A percentile compares a stretch with the other conserved stretches of the same genome.
Evolutionary conservation across 257 asterid genomes (phyloP).

Genomic region (Nyctanthes arbortristis): DNA sequence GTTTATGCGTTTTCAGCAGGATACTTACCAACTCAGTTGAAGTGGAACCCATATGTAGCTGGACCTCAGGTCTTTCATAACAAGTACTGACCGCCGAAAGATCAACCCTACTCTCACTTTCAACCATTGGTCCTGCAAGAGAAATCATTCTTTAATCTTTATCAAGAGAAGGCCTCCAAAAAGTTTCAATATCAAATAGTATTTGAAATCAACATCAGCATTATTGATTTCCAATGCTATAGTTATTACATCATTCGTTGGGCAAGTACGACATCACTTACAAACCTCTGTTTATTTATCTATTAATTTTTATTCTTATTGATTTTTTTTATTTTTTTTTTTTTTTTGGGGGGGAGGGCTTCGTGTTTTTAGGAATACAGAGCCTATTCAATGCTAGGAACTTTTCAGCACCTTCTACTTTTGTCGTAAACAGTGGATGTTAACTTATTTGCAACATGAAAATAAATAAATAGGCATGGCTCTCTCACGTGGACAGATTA

Average conservation of each 20-base stretch:
- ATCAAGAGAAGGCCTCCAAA: background rate
- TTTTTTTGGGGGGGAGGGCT: too few relatives aligned
- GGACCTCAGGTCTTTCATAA: constrained; percentile 38
- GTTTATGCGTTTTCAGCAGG: background rate
- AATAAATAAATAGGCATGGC: background rate
- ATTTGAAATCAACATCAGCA: background rate
- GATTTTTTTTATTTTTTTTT: too few relatives aligned
- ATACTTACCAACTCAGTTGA: constrained; percentile 27
- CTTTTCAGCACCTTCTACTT: background rate
- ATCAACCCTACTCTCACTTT: constrained; percentile 37
- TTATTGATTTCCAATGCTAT: constrained; percentile 1
- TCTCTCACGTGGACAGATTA: background rate
- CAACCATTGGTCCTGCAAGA: constrained; percentile 42
- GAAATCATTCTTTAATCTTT: constrained; percentile 10
- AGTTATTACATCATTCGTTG: background rate
- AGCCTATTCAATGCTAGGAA: background rate
- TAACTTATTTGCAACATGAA: background rate
- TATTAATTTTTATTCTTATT: background rate
- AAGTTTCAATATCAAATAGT: background rate
- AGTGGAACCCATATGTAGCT: constrained; percentile 39
- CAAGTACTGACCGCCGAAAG: constrained; percentile 38
- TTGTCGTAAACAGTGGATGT: background rate
- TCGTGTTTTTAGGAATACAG: too few relatives aligned
- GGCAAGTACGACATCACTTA: background rate
- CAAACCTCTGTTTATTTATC: background rate